A percentile compares a stretch with the other conserved stretches of the same genome.
These are phyloP conservation scores for Lactarius hengduanensis DNA, from an alignment of 768 basidiomycete genomes.

Conservation along the genomic window DNA sequence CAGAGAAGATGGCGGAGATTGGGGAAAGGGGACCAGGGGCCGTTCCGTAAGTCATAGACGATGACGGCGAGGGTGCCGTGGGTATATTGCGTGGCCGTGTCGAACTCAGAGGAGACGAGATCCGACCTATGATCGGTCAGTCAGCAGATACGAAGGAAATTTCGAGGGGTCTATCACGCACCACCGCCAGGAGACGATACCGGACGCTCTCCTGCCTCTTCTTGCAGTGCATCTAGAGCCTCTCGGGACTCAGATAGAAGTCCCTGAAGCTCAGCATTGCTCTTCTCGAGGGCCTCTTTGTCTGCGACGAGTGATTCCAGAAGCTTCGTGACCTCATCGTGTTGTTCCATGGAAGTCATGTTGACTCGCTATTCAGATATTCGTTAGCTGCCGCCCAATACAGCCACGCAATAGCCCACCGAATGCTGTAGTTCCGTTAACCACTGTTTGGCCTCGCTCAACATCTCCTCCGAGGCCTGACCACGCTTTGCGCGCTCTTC, in stretches of 20 bases:
- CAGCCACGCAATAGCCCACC: conserved; percentile 39
- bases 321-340: conserved; percentile 62
- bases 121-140: conserved; percentile 26
- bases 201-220: conserved; percentile 73
- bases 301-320: conserved; percentile 84
- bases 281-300: conserved; percentile 78
- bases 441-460: conserved; percentile 63
- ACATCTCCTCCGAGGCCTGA: conserved; percentile 64
- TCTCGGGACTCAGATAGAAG: conserved; percentile 75
- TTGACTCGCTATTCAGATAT: conserved; percentile 36
- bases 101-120: conserved; percentile 7
- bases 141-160: conserved; percentile 13
- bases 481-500: conserved; percentile 56
- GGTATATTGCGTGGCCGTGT: conserved; percentile 5
- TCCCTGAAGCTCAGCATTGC: conserved; percentile 75
- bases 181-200: conserved; percentile 29
- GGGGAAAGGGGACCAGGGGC: conserved; percentile 27
- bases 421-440: conserved; percentile 59
- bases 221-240: conserved; percentile 64
- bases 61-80: not conserved
- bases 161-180: conserved; percentile 26
- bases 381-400: not conserved
- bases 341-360: conserved; percentile 43
- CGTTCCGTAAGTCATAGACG: conserved; percentile 19
- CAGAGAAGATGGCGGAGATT: conserved; percentile 22